phyloP scores from a whole-genome alignment of 768 basidiomycete genomes.

The Austroboletus festivus region DNA sequence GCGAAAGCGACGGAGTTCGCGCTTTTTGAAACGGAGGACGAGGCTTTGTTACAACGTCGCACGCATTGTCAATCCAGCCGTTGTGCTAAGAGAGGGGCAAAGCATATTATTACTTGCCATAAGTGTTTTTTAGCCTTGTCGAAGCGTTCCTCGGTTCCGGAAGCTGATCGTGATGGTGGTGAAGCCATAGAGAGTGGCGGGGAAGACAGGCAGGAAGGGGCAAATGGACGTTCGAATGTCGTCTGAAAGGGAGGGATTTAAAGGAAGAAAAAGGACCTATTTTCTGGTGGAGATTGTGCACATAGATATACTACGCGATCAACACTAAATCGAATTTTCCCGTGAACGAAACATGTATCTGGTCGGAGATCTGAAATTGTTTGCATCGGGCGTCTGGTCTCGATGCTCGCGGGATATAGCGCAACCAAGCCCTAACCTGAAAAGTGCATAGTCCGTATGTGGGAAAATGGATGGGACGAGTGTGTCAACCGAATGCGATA shows the following conservation, averaged over 20 bases:
- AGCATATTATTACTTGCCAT: constrained; percentile 26
- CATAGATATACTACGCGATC: constrained; percentile 41
- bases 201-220: constrained; percentile 24
- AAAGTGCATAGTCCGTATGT: constrained; percentile 30
- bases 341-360: constrained; percentile 34
- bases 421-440: constrained; percentile 34
- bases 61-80: constrained; percentile 5
- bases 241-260: constrained; percentile 29
- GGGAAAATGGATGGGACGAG: constrained; percentile 32
- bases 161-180: constrained; percentile 13
- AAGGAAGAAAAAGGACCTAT: constrained; percentile 25
- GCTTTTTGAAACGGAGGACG: constrained; percentile 11
- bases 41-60: constrained; percentile 12
- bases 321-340: constrained; percentile 37
- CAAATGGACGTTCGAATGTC: constrained; percentile 24
- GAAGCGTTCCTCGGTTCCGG: constrained; percentile 30
- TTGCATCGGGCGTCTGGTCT: constrained; percentile 34
- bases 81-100: constrained; percentile 6
- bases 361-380: constrained; percentile 38
- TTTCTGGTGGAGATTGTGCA: constrained; percentile 37
- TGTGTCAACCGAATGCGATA: constrained; percentile 31
- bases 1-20: constrained; percentile 13
- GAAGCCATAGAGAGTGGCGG: constrained; percentile 24
- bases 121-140: constrained; percentile 36
- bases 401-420: constrained; percentile 37